Evolutionary conservation across 768 basidiomycete species (phyloP).

Genomic region (Phanerodontia chrysosporium): DNA sequence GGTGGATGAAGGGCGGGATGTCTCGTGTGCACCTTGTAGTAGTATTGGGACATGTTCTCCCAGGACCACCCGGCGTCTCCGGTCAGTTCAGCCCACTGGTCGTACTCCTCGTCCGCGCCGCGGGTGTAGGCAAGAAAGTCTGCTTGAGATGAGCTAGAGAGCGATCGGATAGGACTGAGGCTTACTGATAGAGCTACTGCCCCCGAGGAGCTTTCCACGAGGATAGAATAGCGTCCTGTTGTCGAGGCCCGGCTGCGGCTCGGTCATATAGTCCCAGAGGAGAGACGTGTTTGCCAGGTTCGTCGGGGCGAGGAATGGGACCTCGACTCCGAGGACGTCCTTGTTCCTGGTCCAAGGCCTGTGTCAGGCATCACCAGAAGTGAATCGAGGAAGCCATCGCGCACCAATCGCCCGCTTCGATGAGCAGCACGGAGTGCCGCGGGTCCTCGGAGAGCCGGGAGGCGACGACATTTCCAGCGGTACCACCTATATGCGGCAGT

Average conservation of each 20-base stretch:
- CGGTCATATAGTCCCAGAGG: slow-evolving; percentile 28
- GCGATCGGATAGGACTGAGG: background rate
- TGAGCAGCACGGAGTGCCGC: slow-evolving; percentile 3
- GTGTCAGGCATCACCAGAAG: background rate
- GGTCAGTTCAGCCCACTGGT: slow-evolving; percentile 21
- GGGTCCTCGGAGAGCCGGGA: slow-evolving; percentile 8
- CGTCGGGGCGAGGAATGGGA: slow-evolving; percentile 14
- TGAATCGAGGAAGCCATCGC: background rate
- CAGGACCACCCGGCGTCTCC: slow-evolving; percentile 28
- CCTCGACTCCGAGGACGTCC: slow-evolving; percentile 13
- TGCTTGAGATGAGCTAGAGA: background rate
- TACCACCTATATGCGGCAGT: slow-evolving; percentile 1
- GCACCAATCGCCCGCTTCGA: slow-evolving; percentile 12
- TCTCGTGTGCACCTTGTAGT: slow-evolving; percentile 16
- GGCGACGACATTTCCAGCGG: slow-evolving; percentile 11
- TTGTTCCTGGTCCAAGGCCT: slow-evolving; percentile 8
- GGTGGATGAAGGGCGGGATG: background rate
- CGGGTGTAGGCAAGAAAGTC: slow-evolving; percentile 26
- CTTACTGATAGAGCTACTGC: slow-evolving; percentile 23
- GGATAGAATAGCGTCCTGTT: slow-evolving; percentile 18
- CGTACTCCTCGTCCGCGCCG: slow-evolving; percentile 23
- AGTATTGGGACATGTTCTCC: slow-evolving; percentile 19
- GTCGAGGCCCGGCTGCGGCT: slow-evolving; percentile 18
- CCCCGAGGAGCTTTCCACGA: slow-evolving; percentile 23
- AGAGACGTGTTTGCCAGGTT: slow-evolving; percentile 14